phyloP scores from a whole-genome alignment of 495 filamentous ascomycete species.

The Aspergillus leporis region DNA sequence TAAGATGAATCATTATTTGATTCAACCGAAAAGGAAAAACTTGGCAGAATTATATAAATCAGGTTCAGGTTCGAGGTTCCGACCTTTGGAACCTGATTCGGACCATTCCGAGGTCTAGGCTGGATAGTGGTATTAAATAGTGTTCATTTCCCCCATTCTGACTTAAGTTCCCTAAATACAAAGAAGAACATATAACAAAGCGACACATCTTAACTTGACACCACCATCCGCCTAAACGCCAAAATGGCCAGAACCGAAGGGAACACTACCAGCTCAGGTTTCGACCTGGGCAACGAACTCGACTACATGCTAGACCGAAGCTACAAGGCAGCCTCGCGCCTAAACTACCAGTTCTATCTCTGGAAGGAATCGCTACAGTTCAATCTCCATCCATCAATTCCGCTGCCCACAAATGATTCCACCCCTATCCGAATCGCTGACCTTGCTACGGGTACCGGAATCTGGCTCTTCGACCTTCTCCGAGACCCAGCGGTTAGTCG shows the following conservation, averaged over 20 bases:
- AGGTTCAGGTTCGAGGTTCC: not conserved
- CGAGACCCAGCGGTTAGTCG: not conserved
- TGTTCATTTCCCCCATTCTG: no score
- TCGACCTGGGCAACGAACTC: constrained; percentile 13
- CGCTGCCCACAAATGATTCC: not conserved
- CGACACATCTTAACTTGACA: no score
- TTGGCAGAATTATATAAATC: constrained; percentile 19
- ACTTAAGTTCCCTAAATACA: no score
- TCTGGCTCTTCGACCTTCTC: constrained; percentile 30
- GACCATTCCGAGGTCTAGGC: no score
- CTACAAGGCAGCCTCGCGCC: constrained; percentile 14
- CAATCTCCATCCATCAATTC: constrained; percentile 21
- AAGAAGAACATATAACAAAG: no score
- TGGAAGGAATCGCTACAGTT: constrained; percentile 27
- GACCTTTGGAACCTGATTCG: no score
- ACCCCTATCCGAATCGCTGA: constrained; percentile 15
- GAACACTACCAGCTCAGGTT: not conserved
- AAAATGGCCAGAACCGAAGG: not conserved
- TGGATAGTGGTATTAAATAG: no score
- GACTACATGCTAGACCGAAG: constrained; percentile 21
- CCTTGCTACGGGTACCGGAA: constrained; percentile 22
- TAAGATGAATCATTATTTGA: no score
- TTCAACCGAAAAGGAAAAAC: constrained; percentile 21
- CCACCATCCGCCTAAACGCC: no score
- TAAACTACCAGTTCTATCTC: constrained; percentile 29